Base-by-base conservation (phyloP, 805 yeast species). In the Wickerhamomyces bovis region DNA sequence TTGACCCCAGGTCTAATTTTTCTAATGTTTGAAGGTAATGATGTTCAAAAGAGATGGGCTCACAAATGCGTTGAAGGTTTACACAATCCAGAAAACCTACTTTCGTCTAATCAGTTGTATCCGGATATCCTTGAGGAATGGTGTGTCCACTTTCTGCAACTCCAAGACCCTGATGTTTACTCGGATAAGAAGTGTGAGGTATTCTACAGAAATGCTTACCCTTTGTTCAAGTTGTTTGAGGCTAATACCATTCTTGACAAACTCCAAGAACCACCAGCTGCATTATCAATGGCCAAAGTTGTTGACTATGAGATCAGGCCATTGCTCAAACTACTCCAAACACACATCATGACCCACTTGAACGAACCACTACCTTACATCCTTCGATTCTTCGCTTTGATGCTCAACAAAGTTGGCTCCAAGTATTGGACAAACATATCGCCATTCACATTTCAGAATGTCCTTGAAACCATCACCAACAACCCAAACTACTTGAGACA, bases 381-480 rank as follows among this genome's bases (percentile, higher is more conserved):
- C 4, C 64, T 88, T n/a, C 67, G 77, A 46, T 76, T 77, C 3
- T 69, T 85, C 30, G 57, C 69, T 13, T 49, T 69, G 8, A 61
- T 82, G 1, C 61, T 85, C 21, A 49, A 53, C 3, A 67, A 67
- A 38, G 66, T 79, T 11, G 73, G 70, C 8, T 18, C 56, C 0
- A 65, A 67, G 3, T 77, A 82, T 48, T 87, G 94, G 92, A 55
- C 60, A 0, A 53, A 65, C 22, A 70, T 80, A 4, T 66, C 74
- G 1, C 87, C 86, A 0, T 75, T 68, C 49, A 75, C 77, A 2
- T 77, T 75, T 49, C 71, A 70, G 25, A 80, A 79, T 49, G 67
- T 82, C 39, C 61, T 85, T 44, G 89, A 83, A 52, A 72, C 80
- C 16, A 68, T 84, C 1, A 71, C 83, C 41, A 75, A 75, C 18